phyloP scores from a whole-genome alignment of 345 rosid genomes.

The Geranium rotundifolium region DNA sequence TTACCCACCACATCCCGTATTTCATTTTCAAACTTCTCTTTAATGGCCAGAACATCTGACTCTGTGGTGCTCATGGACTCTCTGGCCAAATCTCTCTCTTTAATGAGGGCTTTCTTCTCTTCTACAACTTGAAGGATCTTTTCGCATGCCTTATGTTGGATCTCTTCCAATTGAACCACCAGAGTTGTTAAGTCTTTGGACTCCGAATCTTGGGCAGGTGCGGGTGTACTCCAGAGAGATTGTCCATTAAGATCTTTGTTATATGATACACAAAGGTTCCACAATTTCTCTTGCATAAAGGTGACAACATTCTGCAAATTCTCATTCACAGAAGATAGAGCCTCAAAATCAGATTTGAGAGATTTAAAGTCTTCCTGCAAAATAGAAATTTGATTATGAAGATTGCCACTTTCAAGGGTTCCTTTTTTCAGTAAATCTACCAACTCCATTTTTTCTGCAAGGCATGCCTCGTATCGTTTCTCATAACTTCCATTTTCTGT shows the following conservation, averaged over 20 bases:
- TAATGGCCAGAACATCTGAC: conserved; percentile 38
- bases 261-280: conserved; percentile 29
- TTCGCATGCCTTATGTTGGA: conserved; percentile 40
- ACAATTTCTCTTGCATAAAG: conserved; percentile 35
- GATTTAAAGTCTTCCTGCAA: conserved; percentile 44
- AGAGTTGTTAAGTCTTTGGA: conserved; percentile 29
- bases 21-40: conserved; percentile 45
- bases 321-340: conserved; percentile 33
- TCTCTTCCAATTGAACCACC: conserved; percentile 35
- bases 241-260: conserved; percentile 27
- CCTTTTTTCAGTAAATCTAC: conserved; percentile 16
- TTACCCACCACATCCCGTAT: conserved; percentile 29
- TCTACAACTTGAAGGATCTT: conserved; percentile 35
- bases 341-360: conserved; percentile 32
- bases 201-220: conserved; percentile 25
- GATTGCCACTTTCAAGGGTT: conserved; percentile 38
- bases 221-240: conserved; percentile 20
- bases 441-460: conserved; percentile 49
- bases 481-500: conserved; percentile 34
- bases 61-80: conserved; percentile 31
- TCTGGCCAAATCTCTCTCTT: conserved; percentile 41
- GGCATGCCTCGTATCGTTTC: conserved; percentile 40
- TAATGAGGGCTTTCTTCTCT: conserved; percentile 41
- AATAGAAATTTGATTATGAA: conserved; percentile 29
- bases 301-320: conserved; percentile 31